Evolutionary conservation across 139 green algal genomes (phyloP), one percentile per base, ranked within the genome.

Genomic region (Chlamydomonas incerta): DNA sequence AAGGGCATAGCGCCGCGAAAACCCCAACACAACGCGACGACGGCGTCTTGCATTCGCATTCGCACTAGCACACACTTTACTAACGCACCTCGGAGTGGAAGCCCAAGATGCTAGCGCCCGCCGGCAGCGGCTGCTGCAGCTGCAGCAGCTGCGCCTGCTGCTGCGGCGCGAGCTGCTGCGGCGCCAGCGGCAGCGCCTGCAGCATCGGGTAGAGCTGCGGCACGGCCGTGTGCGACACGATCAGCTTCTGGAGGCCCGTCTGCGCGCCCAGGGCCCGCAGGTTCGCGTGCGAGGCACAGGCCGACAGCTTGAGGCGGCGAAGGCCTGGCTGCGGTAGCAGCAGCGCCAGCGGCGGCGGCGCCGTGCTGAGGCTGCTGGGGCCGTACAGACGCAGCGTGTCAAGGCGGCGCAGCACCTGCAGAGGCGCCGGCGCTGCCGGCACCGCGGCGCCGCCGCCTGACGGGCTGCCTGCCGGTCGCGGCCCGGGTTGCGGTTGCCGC

Each of bases 321-420:
- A 86, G 80, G 33, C 50, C 52, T 26, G 80, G 80, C 80, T 86
- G 80, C 26, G 80, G 80, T 52, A 86, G 80, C 68, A 86, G 68
- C 34, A 86, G 80, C 35, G 68, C 67, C 33, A 86, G 80, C 68
- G 80, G 68, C 57, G 80, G 55, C 15, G 67, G 52, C 26, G 50
- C 47, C 6, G n/a, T 33, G 50, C 52, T n/a, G 6, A 72, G 24
- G 26, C 52, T 63, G 57, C 68, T 79, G 62, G 67, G 80, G 28
- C 80, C 80, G 67, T 86, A 86, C 80, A 86, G 68, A 0, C 67
- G 68, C 55, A 86, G 68, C n/a, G 80, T 80, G 33, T 77, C 34
- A 11, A 86, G 55, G 18, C 35, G 34, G 26, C 62, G 52, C 17
- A 86, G 67, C 24, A 72, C 34, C n/a, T 79, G 68, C 52, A 79